Percentiles rank a stretch among this genome's conserved stretches.
phyloP scores from a whole-genome alignment of 192 early-diverging fungal species.

The Backusella westeae region DNA sequence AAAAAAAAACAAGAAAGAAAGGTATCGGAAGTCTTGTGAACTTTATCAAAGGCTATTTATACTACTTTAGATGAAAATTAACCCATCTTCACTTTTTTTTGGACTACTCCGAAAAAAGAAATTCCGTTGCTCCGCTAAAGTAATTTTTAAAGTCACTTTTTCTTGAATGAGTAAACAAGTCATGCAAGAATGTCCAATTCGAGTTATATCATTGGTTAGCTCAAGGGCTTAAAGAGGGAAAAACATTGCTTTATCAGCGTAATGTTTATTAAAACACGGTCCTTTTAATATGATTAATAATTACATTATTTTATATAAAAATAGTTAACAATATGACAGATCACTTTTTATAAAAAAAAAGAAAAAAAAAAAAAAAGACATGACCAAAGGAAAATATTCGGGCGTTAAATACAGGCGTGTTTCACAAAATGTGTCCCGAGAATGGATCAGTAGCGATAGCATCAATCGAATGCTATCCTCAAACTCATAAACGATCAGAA shows the following conservation, averaged over 20 bases:
- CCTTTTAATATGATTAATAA: neutral
- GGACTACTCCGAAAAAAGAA: constrained; percentile 2
- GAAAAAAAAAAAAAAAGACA: neutral
- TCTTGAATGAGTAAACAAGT: constrained; percentile 1
- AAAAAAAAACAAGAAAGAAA: neutral
- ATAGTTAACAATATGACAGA: neutral
- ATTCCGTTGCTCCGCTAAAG: constrained; percentile 5
- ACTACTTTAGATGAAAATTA: neutral
- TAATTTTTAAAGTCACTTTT: neutral
- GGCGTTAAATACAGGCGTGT: neutral
- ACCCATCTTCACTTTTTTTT: neutral
- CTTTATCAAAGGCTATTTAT: constrained; percentile 9
- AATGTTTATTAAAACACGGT: neutral
- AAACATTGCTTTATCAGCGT: neutral
- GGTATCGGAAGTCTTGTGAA: neutral
- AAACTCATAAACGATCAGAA: neutral
- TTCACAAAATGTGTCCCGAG: neutral
- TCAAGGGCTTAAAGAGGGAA: neutral
- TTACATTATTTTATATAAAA: neutral
- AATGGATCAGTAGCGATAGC: neutral
- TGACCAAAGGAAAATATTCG: neutral
- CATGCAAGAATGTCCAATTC: constrained; percentile 4
- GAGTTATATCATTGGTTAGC: constrained; percentile 1
- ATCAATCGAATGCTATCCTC: neutral
- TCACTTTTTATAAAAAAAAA: neutral